These are phyloP conservation scores for Petasospora rhodanensis DNA, from an alignment of 1,139 yeast species.

Conservation along the genomic window DNA sequence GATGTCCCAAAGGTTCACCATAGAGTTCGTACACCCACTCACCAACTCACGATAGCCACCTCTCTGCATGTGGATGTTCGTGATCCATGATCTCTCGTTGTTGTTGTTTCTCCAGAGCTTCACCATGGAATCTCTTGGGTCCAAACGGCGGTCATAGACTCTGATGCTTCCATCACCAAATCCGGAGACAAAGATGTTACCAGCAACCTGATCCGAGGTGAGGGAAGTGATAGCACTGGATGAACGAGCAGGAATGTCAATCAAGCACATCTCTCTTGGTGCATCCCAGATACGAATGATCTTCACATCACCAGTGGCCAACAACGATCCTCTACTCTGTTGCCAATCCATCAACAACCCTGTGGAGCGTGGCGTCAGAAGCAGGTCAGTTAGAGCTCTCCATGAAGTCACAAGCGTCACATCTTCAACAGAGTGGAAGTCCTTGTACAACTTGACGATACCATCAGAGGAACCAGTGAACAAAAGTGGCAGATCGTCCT, in stretches of 20 bases:
- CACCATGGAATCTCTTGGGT: slow-evolving; percentile 82
- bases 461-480: slow-evolving; percentile 94
- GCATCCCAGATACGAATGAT: slow-evolving; percentile 96
- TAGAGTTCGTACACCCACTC: slow-evolving; percentile 80
- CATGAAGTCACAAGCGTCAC: slow-evolving; percentile 78
- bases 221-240: slow-evolving; percentile 84
- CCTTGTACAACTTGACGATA: slow-evolving; percentile 76
- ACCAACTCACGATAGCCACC: slow-evolving; percentile 92
- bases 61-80: slow-evolving; percentile 90
- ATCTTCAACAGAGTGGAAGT: slow-evolving; percentile 54
- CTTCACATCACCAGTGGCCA: slow-evolving; percentile 94
- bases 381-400: slow-evolving; percentile 87
- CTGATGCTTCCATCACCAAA: slow-evolving; percentile 90
- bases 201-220: slow-evolving; percentile 94
- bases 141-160: slow-evolving; percentile 85
- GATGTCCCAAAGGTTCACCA: slow-evolving; percentile 87
- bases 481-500: slow-evolving; percentile 82
- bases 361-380: slow-evolving; percentile 74
- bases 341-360: slow-evolving; percentile 96
- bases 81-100: slow-evolving; percentile 54
- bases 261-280: slow-evolving; percentile 80
- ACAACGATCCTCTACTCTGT: slow-evolving; percentile 84
- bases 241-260: slow-evolving; percentile 88
- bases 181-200: slow-evolving; percentile 88
- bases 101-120: slow-evolving; percentile 61